These are phyloP conservation scores for Trichoderma atrobrunneum DNA, from an alignment of 2,329 filamentous ascomycete species.

Conservation along the genomic window DNA sequence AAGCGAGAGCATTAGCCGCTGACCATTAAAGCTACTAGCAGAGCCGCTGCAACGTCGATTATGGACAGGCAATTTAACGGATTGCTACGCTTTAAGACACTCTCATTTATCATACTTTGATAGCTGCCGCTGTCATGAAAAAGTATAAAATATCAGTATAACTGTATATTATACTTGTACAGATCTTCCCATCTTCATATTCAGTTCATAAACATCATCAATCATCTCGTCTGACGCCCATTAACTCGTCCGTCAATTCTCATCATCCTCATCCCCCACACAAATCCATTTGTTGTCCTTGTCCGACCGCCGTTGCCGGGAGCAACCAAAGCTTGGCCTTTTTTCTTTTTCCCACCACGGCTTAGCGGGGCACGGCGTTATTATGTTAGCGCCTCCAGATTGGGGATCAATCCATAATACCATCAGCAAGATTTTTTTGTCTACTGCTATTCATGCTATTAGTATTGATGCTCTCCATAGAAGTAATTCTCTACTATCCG, in stretches of 20 bases:
- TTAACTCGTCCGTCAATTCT: neutral
- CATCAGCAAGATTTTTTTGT: neutral
- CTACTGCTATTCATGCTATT: neutral
- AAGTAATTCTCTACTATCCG: neutral
- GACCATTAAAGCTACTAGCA: neutral
- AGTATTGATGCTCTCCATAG: neutral
- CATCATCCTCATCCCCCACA: neutral
- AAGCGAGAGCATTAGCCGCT: neutral
- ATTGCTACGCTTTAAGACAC: neutral
- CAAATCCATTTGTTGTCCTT: neutral
- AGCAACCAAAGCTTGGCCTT: conserved; percentile 15
- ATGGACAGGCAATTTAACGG: neutral
- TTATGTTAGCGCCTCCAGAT: neutral
- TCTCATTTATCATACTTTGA: neutral
- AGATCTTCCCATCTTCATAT: neutral
- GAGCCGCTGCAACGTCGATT: neutral
- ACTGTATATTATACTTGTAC: neutral
- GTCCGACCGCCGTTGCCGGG: conserved; percentile 6
- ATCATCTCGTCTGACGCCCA: neutral
- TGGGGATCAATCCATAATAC: neutral
- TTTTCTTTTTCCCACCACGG: neutral
- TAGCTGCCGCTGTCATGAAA: neutral
- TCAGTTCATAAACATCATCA: neutral
- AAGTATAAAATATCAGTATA: neutral
- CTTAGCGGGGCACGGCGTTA: neutral